Evolutionary conservation across 768 basidiomycete species (phyloP), one percentile per base, ranked within the genome.

Genomic region (Zangia roseola): DNA sequence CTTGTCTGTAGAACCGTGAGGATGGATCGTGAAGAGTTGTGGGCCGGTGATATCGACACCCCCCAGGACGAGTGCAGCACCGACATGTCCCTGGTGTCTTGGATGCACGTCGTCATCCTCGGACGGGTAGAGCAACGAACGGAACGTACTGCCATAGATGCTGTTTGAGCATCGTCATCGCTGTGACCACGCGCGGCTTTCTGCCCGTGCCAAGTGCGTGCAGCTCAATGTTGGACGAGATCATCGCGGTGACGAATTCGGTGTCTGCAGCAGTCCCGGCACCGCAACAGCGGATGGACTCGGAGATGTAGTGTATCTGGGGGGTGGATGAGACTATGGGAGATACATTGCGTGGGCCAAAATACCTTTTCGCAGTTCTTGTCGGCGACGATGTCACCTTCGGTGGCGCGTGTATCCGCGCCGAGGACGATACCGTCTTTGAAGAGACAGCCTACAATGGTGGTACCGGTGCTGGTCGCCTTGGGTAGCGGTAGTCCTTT

Each of bases 361-460:
- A n/a, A n/a, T 31, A 94, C 95, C 88, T 99, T 99, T 75, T 98
- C 97, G 71, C 97, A 99, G 73, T 99, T 99, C 82, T 99, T 98
- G 75, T 98, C 95, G 0, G 92, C 92, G 23, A 99, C 91, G 56
- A 98, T 97, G 20, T 82, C 80, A 1, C 95, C 97, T 52, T 86
- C 91, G 0, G 97, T 98, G 5, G 97, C 94, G 59, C 95, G 79
- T 1, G 97, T 99, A 69, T 98, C 97, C 13, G 97, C 97, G 39
- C 95, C 97, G 6, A 99, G 80, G 16, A 95, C 81, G 57, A 99
- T 85, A 6, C 97, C 97, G 63, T 91, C 91, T 57, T 84, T 86
- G 70, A 88, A 97, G 47, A 97, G 71, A 62, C 92, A 92, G 23
- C 97, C 97, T 16, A 99, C 97, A 74, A 99, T 98, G 41, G 95